Percentiles rank a stretch among this genome's conserved stretches.
These are phyloP conservation scores for Dentipellis sp. DNA, from an alignment of 768 basidiomycete species.

Conservation along the genomic window DNA sequence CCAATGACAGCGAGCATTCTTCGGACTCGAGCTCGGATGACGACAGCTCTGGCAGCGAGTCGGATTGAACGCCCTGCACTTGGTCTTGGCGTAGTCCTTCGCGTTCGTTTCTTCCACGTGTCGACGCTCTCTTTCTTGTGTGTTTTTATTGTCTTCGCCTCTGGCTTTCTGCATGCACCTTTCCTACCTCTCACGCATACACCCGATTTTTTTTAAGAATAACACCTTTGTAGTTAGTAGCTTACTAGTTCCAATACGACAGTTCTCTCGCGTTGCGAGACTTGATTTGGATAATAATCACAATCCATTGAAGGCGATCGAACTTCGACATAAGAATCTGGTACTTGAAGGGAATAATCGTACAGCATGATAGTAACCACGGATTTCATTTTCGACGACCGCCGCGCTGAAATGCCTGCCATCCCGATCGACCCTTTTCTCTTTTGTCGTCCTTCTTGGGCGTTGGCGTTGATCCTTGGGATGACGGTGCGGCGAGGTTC, in stretches of 20 bases:
- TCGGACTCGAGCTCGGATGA: conserved; percentile 74
- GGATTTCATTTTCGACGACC: conserved; percentile 11
- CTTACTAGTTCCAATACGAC: conserved; percentile 14
- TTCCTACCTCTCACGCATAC: conserved; percentile 14
- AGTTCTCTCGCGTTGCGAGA: conserved; percentile 6
- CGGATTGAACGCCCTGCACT: conserved; percentile 45
- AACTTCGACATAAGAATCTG: neutral
- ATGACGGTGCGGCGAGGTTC: neutral
- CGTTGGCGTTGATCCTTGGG: conserved; percentile 1
- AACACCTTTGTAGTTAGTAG: conserved; percentile 19
- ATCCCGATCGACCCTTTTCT: conserved; percentile 15
- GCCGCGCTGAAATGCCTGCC: conserved; percentile 16
- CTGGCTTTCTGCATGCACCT: conserved; percentile 15
- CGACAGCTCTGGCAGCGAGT: conserved; percentile 78
- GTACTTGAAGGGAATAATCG: neutral
- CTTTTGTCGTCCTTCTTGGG: conserved; percentile 9
- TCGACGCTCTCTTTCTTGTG: conserved; percentile 4
- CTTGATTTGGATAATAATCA: neutral
- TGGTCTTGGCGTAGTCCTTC: neutral
- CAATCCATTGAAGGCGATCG: neutral
- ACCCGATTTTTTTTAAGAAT: conserved; percentile 25
- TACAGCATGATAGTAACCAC: neutral
- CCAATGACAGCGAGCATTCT: conserved; percentile 62
- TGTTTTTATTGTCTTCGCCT: conserved; percentile 13
- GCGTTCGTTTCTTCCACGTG: neutral